Evolutionary conservation across 2,329 filamentous ascomycete genomes (phyloP), one percentile per base, ranked within the genome.

Genomic region (Aspergillus nomiae): DNA sequence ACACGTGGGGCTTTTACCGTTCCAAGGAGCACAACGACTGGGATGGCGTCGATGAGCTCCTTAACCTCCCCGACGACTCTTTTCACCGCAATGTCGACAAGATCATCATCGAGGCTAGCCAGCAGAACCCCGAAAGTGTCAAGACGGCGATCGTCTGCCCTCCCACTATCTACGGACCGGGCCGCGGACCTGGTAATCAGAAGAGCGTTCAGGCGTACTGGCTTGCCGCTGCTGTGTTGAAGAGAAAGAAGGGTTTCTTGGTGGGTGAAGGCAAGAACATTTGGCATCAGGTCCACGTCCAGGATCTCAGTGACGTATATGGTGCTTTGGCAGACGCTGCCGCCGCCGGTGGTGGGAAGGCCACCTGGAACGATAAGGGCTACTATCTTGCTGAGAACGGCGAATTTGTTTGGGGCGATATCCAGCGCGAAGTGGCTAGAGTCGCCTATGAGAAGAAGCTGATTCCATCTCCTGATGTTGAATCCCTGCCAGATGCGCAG

Each of bases 391-490:
- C 81, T 1, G 74, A 81, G 63, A 80, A 78, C 63, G 78, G 78
- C 0, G 63, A 75, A 26, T 79, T 79, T 63, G 72, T 75, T 26
- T 80, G 77, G 77, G 78, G 78, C 6, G 75, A 79, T 63, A 72
- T 80, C 45, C 69, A 77, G 63, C 72, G 74, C 14, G 71, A 70
- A 2, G 68, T 80, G 41, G 76, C 77, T 1, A 63, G 76, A 64
- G 67, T 86, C 69, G 87, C 86, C 0, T 78, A 81, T 53, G 81
- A 85, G 65, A 81, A 86, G 69, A 85, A 85, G 0, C 79, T 85
- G n/a, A 78, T 88, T 55, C 65, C 77, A 1, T 74, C 78, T 51
- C 70, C 73, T 1, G 76, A 78, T 28, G 76, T 78, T 3, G 74
- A 82, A 58, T 70, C 78, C 9, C 46, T 77, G 4, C 60, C 73